Base-by-base conservation (phyloP, 306 rosid genomes). In the Cucurbita argyrosperma region DNA sequence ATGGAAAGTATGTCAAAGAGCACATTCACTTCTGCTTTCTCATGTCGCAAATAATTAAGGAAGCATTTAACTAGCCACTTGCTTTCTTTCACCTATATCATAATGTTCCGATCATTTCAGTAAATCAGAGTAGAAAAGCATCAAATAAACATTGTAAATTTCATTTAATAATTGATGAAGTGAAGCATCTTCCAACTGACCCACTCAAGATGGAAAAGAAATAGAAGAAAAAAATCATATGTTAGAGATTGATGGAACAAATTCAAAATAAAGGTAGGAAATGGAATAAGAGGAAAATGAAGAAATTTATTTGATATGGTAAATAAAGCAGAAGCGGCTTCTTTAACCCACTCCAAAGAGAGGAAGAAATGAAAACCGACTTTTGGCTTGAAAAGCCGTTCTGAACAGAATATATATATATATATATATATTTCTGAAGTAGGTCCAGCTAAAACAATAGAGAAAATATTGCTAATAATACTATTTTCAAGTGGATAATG, bases 1-100 rank as follows among this genome's bases (percentile, higher is more conserved):
- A 95, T 91, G 62, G 97, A 87, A 69, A 95, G 96, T 69, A 95
- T 91, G 79, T 95, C 99, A 75, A 95, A 95, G 77, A 95, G 99
- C 83, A 95, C 99, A 83, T 95, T 88, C 85, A 95, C 97, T 95
- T 95, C 99, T 1, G 83, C 81, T 80, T 89, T 89, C 71, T 95
- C 96, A 78, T 95, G 97, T 72, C 96, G 86, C 80, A 95, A 83
- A 86, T 87, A 95, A 82, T 95, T 95, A 83, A 95, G 85, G 85
- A 95, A 91, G 88, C 99, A 95, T 82, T 95, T 95, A 78, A 95
- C 96, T 76, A 91, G 92, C 97, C 99, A 95, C 80, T 95, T 95
- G 85, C 99, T 95, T 86, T 95, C 99, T 83, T 95, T 95, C 69
- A 95, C 96, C 99, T 95, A 94, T 79, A 79, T 74, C 78, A 79